Evolutionary conservation across 768 basidiomycete genomes (phyloP).

Genomic region (Lentinula guzmanii): DNA sequence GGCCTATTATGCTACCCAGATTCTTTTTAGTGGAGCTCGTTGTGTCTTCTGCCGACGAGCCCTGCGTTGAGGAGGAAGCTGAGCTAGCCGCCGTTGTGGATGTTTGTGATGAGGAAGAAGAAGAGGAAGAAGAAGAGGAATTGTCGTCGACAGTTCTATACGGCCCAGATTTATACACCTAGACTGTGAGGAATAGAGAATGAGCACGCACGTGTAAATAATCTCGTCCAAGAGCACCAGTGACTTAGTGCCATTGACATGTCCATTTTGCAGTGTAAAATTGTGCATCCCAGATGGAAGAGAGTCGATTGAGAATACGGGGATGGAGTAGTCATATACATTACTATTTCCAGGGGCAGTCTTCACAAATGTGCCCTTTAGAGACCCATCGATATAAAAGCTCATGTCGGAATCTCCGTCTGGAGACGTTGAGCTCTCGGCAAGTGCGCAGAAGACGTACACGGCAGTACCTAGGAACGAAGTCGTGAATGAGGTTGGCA

Average conservation of each 20-base stretch:
- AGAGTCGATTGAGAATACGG: constrained; percentile 20
- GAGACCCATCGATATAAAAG: constrained; percentile 26
- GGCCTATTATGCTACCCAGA: not conserved
- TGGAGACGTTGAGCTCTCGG: constrained; percentile 17
- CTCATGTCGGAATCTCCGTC: constrained; percentile 24
- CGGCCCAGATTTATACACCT: not conserved
- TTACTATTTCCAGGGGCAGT: constrained; percentile 10
- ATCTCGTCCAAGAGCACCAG: constrained; percentile 24
- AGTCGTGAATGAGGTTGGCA: not conserved
- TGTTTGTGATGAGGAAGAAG: not conserved
- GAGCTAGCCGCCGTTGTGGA: not conserved
- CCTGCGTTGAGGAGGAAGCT: not conserved
- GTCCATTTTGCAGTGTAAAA: constrained; percentile 23
- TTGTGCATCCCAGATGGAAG: constrained; percentile 20
- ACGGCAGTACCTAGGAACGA: constrained; percentile 31
- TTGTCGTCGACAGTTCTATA: not conserved
- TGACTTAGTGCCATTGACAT: constrained; percentile 14
- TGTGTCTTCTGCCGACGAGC: not conserved
- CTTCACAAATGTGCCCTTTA: constrained; percentile 18
- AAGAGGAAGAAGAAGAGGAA: not conserved
- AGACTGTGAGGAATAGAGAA: not conserved
- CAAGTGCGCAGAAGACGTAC: constrained; percentile 34
- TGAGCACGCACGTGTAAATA: constrained; percentile 19
- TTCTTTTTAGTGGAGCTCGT: not conserved
- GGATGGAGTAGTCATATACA: constrained; percentile 21